phyloP scores from a whole-genome alignment of 352 stramenopile genomes.

The Phytophthora idaei region DNA sequence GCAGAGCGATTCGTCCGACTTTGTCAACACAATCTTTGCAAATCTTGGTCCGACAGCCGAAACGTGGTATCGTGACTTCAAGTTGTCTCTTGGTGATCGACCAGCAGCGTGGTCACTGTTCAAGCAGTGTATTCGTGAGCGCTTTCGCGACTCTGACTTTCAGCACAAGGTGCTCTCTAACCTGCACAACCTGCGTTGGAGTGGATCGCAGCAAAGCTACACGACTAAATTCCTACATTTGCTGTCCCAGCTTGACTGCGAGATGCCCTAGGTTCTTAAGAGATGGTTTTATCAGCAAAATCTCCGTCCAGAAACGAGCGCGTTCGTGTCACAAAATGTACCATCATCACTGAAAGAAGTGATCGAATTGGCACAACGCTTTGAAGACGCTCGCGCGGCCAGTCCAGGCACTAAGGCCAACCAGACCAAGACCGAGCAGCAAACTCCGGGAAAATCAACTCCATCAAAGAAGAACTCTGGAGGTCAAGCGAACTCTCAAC shows the following conservation, averaged over 20 bases:
- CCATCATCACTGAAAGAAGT: background rate
- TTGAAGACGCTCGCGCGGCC: background rate
- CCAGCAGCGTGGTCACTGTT: background rate
- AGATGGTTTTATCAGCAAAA: background rate
- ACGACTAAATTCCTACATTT: background rate
- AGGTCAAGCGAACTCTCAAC: background rate
- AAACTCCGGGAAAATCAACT: background rate
- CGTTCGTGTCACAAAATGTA: constrained; percentile 1
- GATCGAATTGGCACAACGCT: background rate
- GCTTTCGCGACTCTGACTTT: constrained; percentile 3
- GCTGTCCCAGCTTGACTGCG: background rate
- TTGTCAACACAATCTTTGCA: constrained; percentile 10
- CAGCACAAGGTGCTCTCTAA: constrained; percentile 5
- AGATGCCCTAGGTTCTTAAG: background rate
- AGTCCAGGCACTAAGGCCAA: too few species aligned
- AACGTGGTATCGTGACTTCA: constrained; percentile 9
- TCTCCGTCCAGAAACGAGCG: background rate
- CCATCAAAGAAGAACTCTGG: background rate
- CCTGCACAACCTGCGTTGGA: constrained; percentile 1
- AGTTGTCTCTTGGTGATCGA: background rate
- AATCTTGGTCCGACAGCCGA: constrained; percentile 6
- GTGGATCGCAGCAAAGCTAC: background rate
- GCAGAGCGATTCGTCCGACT: constrained; percentile 10
- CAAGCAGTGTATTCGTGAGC: constrained; percentile 2
- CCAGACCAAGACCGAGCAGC: too few species aligned